Percentiles rank a stretch among this genome's conserved stretches.
phyloP scores from a whole-genome alignment of 345 rosid species.

The Sonneratia caseolaris region DNA sequence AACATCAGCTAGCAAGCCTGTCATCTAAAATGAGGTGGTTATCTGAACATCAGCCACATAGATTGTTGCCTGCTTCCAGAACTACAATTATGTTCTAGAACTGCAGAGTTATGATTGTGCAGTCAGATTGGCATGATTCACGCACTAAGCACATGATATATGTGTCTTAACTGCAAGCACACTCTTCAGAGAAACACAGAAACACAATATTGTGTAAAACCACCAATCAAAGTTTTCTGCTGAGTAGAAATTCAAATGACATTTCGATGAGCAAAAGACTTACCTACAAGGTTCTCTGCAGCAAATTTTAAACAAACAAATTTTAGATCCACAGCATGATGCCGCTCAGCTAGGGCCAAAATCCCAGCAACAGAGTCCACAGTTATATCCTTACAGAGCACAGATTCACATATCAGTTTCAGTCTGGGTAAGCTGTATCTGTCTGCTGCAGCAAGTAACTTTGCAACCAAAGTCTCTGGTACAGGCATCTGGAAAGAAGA shows the following conservation, averaged over 20 bases:
- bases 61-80: background rate
- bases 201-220: background rate
- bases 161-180: background rate
- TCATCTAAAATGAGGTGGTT: background rate
- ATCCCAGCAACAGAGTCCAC: conserved; percentile 67
- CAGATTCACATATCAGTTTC: conserved; percentile 76
- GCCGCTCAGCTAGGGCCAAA: conserved; percentile 69
- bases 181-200: background rate
- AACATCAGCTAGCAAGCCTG: conserved; percentile 3
- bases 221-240: background rate
- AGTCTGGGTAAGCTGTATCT: conserved; percentile 72
- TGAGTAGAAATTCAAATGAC: background rate
- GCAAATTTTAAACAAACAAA: conserved; percentile 78
- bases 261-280: conserved; percentile 11
- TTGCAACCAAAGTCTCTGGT: conserved; percentile 56
- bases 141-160: background rate
- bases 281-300: conserved; percentile 86
- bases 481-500: conserved; percentile 39
- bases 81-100: background rate
- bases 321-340: conserved; percentile 68
- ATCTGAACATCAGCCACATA: background rate
- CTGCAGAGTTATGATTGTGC: background rate
- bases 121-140: background rate
- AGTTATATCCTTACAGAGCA: conserved; percentile 72
- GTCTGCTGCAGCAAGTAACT: conserved; percentile 81